phyloP scores from a whole-genome alignment of 768 basidiomycete species.

The Serendipita sp. region DNA sequence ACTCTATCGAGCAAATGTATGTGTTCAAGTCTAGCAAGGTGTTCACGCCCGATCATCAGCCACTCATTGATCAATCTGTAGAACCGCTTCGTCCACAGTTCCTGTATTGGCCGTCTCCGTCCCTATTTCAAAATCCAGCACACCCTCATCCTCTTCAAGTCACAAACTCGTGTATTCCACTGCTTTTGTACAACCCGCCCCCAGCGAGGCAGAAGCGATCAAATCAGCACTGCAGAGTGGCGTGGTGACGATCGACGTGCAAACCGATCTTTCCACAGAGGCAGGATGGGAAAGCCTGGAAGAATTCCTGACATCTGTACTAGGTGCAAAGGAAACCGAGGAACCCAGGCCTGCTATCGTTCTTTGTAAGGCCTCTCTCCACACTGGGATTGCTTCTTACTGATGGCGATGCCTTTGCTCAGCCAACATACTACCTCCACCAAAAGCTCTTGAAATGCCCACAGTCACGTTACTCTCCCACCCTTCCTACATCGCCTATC shows the following conservation, averaged over 20 bases:
- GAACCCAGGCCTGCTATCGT: conserved; percentile 36
- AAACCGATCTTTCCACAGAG: conserved; percentile 35
- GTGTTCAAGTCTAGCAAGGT: neutral
- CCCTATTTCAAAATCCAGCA: neutral
- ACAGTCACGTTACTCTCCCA: conserved; percentile 70
- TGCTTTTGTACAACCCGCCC: conserved; percentile 33
- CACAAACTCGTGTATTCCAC: conserved; percentile 41
- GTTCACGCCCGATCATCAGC: neutral
- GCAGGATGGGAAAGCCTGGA: conserved; percentile 49
- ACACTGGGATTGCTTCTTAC: conserved; percentile 5
- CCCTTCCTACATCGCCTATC: conserved; percentile 55
- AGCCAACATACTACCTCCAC: conserved; percentile 73
- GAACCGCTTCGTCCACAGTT: neutral
- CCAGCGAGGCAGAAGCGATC: conserved; percentile 37
- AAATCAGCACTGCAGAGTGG: conserved; percentile 49
- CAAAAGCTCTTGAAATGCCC: conserved; percentile 50
- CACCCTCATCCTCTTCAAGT: conserved; percentile 15
- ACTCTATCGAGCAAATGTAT: neutral
- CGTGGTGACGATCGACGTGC: conserved; percentile 57
- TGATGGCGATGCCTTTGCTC: conserved; percentile 1
- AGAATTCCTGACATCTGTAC: conserved; percentile 50
- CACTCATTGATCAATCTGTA: neutral
- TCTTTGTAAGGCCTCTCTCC: conserved; percentile 33
- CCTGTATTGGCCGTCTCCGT: conserved; percentile 2
- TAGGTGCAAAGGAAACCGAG: conserved; percentile 16